phyloP scores from a whole-genome alignment of 768 basidiomycete species.

The Kwoniella botswanensis region DNA sequence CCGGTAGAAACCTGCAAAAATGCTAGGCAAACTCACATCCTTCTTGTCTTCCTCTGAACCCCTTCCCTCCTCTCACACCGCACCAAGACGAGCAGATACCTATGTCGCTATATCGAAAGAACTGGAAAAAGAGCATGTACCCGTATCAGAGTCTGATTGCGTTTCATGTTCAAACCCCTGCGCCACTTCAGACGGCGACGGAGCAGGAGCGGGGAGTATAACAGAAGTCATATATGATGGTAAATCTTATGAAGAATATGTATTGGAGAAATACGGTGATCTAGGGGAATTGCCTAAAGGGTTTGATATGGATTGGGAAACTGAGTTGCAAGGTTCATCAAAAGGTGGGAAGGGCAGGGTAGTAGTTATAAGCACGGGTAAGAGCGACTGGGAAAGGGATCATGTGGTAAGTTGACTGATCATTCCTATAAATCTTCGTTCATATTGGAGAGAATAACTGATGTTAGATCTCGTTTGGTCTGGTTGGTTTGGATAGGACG shows the following conservation, averaged over 20 bases:
- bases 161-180: conserved; percentile 77
- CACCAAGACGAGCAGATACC: conserved; percentile 21
- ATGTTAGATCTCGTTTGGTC: no score
- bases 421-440: not conserved
- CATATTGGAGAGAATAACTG: not conserved
- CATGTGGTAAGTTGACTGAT: conserved; percentile 62
- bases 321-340: conserved; percentile 81
- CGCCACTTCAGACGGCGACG: conserved; percentile 61
- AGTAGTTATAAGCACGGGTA: conserved; percentile 84
- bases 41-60: conserved; percentile 19
- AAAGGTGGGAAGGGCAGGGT: conserved; percentile 85
- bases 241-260: conserved; percentile 56
- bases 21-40: conserved; percentile 41
- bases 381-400: conserved; percentile 83
- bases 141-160: conserved; percentile 72
- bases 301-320: conserved; percentile 78
- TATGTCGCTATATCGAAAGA: conserved; percentile 52
- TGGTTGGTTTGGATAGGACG: conserved; percentile 58
- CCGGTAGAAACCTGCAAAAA: conserved; percentile 1
- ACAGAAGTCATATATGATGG: conserved; percentile 47
- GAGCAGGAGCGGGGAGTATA: conserved; percentile 47
- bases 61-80: conserved; percentile 30
- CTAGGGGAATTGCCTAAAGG: conserved; percentile 67
- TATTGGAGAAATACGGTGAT: conserved; percentile 35
- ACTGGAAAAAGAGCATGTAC: conserved; percentile 68